phyloP scores from a whole-genome alignment of 1,284 basidiomycete species.

The Irpex sp. region DNA sequence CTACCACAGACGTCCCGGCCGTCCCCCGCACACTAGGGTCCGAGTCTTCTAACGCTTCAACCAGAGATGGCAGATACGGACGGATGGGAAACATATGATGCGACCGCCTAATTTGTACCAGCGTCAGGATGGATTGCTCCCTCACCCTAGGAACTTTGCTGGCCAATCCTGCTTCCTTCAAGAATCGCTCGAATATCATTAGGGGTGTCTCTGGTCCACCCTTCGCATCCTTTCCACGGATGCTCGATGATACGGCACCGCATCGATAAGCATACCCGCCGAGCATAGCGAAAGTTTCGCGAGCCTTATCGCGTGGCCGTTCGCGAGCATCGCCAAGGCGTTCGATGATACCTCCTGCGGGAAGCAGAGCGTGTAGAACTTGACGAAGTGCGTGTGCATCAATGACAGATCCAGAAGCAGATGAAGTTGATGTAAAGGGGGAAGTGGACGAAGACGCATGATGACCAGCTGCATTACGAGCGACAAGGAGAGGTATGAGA shows the following conservation, averaged over 20 bases:
- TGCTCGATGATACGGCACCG: constrained; percentile 35
- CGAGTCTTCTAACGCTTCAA: constrained; percentile 85
- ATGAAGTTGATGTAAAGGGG: constrained; percentile 43
- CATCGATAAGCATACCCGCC: constrained; percentile 69
- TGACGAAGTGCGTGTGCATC: constrained; percentile 62
- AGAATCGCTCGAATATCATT: constrained; percentile 70
- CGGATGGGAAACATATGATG: constrained; percentile 79
- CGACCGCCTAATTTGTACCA: constrained; percentile 64
- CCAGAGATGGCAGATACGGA: constrained; percentile 77
- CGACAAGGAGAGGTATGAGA: constrained; percentile 58
- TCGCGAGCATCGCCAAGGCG: constrained; percentile 79
- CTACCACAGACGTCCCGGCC: constrained; percentile 76
- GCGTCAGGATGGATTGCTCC: constrained; percentile 70
- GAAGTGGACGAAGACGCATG: constrained; percentile 38
- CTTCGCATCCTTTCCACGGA: constrained; percentile 53
- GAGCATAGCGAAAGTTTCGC: constrained; percentile 68
- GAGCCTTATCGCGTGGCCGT: constrained; percentile 69
- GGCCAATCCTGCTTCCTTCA: constrained; percentile 69
- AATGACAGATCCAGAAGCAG: constrained; percentile 39
- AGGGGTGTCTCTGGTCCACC: constrained; percentile 68
- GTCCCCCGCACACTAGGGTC: constrained; percentile 88
- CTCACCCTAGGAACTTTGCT: constrained; percentile 83
- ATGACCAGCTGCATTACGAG: constrained; percentile 22
- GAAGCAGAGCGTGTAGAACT: constrained; percentile 57
- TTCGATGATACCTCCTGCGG: constrained; percentile 75